phyloP scores from a whole-genome alignment of 345 rosid genomes.

The Melastoma malabathricum region DNA sequence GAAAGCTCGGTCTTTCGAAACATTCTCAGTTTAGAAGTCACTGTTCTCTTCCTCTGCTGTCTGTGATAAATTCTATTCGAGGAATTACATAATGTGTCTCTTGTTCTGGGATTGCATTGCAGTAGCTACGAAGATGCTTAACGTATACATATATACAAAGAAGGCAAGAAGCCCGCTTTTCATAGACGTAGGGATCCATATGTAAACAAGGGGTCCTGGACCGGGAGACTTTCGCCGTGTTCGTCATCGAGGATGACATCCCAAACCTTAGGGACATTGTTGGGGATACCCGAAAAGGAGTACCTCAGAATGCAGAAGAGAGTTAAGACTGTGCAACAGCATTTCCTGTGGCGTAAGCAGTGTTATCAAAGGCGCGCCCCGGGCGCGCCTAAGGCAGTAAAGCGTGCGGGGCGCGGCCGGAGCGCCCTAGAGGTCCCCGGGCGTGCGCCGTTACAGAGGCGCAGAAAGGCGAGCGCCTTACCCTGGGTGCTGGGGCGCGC shows the following conservation, averaged over 20 bases:
- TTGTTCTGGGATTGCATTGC: constrained; percentile 7
- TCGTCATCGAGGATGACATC: constrained; percentile 62
- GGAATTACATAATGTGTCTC: neutral
- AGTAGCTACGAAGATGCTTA: constrained; percentile 73
- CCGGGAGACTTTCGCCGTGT: constrained; percentile 70
- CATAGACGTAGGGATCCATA: constrained; percentile 70
- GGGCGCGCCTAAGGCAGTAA: no score
- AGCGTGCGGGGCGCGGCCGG: no score
- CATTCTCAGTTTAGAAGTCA: constrained; percentile 48
- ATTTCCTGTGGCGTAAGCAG: constrained; percentile 97
- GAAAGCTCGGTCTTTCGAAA: constrained; percentile 44
- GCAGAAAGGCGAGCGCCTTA: no score
- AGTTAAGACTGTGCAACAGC: constrained; percentile 58
- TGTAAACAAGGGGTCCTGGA: constrained; percentile 71
- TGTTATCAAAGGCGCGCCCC: no score
- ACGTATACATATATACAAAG: constrained; percentile 62
- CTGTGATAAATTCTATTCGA: no score
- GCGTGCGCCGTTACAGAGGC: no score
- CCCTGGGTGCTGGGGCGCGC: no score
- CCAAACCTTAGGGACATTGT: constrained; percentile 53
- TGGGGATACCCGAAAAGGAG: constrained; percentile 46
- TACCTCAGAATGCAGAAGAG: constrained; percentile 51
- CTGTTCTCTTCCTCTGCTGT: neutral
- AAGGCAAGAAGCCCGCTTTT: constrained; percentile 75
- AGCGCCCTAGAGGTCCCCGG: no score